A percentile compares a stretch with the other conserved stretches of the same genome.
Conservation (phyloP, 2,329 filamentous ascomycete genomes). For the Scedosporium apiospermum region DNA sequence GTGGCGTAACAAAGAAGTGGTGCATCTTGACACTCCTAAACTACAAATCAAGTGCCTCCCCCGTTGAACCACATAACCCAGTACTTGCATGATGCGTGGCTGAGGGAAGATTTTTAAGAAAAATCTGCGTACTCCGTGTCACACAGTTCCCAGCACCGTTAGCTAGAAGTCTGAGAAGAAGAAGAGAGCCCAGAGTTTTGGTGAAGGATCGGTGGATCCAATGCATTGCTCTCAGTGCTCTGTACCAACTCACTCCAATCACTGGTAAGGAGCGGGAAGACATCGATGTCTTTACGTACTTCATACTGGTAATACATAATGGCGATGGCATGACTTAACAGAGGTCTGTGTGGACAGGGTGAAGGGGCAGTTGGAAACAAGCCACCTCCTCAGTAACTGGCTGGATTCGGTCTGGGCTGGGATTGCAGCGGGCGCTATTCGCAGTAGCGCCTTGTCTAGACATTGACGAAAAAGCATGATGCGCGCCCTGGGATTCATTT, state of each 20-base stretch:
- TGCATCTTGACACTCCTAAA: too few relatives aligned
- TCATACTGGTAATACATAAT: not conserved
- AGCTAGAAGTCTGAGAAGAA: too few relatives aligned
- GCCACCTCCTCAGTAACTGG: not conserved
- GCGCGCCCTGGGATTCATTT: not conserved
- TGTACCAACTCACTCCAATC: not conserved
- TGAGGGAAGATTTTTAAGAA: too few relatives aligned
- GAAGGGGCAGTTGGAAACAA: not conserved
- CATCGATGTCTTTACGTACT: not conserved
- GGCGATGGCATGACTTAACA: not conserved
- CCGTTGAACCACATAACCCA: too few relatives aligned
- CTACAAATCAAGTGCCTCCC: too few relatives aligned
- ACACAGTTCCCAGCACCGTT: too few relatives aligned
- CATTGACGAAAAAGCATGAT: not conserved
- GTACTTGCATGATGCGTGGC: too few relatives aligned
- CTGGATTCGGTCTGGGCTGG: not conserved
- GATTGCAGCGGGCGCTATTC: not conserved
- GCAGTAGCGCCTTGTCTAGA: not conserved
- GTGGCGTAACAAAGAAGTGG: too few relatives aligned
- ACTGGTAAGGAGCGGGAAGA: not conserved
- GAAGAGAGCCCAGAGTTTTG: too few relatives aligned
- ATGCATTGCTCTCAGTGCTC: not conserved
- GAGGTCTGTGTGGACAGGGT: not conserved
- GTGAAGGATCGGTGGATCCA: not conserved
- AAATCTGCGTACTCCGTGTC: too few relatives aligned